phyloP scores from a whole-genome alignment of 2,329 filamentous ascomycete species.

The Talaromyces sp. region DNA sequence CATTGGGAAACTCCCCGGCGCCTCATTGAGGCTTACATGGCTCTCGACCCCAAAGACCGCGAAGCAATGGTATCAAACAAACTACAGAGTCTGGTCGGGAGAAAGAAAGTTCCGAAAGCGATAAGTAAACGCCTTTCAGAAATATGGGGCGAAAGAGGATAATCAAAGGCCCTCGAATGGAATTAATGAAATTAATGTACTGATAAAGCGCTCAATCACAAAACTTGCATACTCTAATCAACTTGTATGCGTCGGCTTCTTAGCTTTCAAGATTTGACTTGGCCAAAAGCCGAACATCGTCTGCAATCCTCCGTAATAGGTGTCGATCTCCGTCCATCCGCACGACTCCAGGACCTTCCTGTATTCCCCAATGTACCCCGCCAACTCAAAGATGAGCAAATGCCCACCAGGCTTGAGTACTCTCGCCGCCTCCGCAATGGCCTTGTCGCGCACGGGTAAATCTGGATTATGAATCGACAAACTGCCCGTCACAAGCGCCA shows the following conservation, averaged over 20 bases:
- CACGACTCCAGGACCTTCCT: neutral
- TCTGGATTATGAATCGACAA: slow-evolving; percentile 2
- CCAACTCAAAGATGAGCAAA: slow-evolving; percentile 1
- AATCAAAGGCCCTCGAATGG: slow-evolving; percentile 3
- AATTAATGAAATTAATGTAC: neutral
- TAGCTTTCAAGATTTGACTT: neutral
- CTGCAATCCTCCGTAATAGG: neutral
- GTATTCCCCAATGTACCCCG: neutral
- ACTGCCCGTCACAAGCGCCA: neutral
- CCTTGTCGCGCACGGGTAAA: neutral
- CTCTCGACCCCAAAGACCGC: slow-evolving; percentile 57
- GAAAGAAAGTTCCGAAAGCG: slow-evolving; percentile 67
- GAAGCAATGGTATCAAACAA: slow-evolving; percentile 62
- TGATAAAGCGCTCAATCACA: no score
- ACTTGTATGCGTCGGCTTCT: neutral
- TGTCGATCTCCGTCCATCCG: neutral
- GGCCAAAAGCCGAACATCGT: slow-evolving; percentile 4
- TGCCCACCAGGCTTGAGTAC: neutral
- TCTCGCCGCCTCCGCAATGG: neutral
- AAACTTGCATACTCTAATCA: no score
- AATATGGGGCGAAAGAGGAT: slow-evolving; percentile 61
- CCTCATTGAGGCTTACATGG: slow-evolving; percentile 70
- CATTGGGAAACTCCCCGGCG: slow-evolving; percentile 74
- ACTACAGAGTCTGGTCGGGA: slow-evolving; percentile 62
- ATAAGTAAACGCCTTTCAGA: slow-evolving; percentile 72